Percentiles rank a stretch among this genome's conserved stretches.
phyloP scores from a whole-genome alignment of 2,329 filamentous ascomycete genomes.

The Nemania sp. region DNA sequence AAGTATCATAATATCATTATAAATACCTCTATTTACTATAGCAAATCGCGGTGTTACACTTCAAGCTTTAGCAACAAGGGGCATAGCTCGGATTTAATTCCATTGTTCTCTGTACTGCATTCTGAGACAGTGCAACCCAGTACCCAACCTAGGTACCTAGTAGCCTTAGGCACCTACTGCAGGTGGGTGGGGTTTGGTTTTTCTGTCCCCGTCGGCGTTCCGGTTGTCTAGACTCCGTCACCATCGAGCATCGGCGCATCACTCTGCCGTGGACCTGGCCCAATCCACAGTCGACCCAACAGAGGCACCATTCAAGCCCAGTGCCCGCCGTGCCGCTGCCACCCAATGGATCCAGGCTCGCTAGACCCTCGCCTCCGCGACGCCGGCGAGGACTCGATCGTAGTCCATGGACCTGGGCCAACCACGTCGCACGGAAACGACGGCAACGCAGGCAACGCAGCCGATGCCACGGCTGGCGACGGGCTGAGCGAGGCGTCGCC shows the following conservation, averaged over 20 bases:
- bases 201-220: slow-evolving; percentile 19
- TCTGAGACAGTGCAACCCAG: too few relatives aligned
- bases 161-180: background rate
- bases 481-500: background rate
- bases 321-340: background rate
- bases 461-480: background rate
- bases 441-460: background rate
- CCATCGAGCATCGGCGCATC: slow-evolving; percentile 17
- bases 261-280: slow-evolving; percentile 19
- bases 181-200: background rate
- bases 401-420: too few relatives aligned
- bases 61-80: too few relatives aligned
- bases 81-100: too few relatives aligned
- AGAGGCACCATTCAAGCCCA: slow-evolving; percentile 7
- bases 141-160: too few relatives aligned
- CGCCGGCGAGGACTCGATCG: slow-evolving; percentile 33
- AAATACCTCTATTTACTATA: too few relatives aligned
- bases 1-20: too few relatives aligned
- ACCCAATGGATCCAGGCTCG: slow-evolving; percentile 36
- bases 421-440: slow-evolving; percentile 3
- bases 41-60: too few relatives aligned
- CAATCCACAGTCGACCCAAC: slow-evolving; percentile 6
- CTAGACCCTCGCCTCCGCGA: slow-evolving; percentile 38
- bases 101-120: too few relatives aligned
- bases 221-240: slow-evolving; percentile 23